Evolutionary conservation across 2,329 filamentous ascomycete genomes (phyloP), one percentile per base, ranked within the genome.

Genomic region (Colletotrichum musicola): DNA sequence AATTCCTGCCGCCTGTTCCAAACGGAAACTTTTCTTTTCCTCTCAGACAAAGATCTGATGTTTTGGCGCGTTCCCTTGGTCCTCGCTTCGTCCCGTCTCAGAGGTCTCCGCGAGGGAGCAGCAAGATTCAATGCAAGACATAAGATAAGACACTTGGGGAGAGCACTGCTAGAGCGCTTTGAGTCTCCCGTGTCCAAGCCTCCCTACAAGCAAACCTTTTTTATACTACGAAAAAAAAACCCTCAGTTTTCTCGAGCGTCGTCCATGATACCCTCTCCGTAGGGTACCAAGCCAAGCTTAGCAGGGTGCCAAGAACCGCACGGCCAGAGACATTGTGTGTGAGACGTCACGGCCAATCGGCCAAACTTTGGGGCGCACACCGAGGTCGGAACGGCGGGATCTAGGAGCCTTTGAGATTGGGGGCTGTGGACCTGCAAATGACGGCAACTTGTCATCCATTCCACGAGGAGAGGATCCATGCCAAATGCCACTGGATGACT

Each of bases 21-120:
- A 60, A 54, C 18, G 47, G 30, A 50, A 55, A 60, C 30, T 22
- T 38, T 55, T 6, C 22, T 50, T 62, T 13, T 47, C 35, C 56
- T 40, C 30, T 47, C 49, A 62, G 38, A 51, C 49, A 62, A 18
- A 62, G 59, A 55, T 35, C 27, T 30, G 35, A 64, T 30, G 38
- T 53, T 49, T 42, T 40, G 49, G 42, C 47, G 40, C 40, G 12
- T 38, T 30, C 49, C 49, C 40, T 42, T 59, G 49, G 62, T 49
- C 55, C 62, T 65, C 62, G 49, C 65, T 68, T 65, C 55, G 49
- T 60, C 55, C 49, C 61, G 62, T 65, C 62, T 65, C 35, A 55
- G 53, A 55, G 49, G 55, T 60, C 62, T 68, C 30, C 44, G 42
- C 51, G 50, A 42, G 63, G 22, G 30, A 20, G 61, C 40, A 64